Conservation (phyloP, 1,284 basidiomycete genomes). For the Moesziomyces sp. region DNA sequence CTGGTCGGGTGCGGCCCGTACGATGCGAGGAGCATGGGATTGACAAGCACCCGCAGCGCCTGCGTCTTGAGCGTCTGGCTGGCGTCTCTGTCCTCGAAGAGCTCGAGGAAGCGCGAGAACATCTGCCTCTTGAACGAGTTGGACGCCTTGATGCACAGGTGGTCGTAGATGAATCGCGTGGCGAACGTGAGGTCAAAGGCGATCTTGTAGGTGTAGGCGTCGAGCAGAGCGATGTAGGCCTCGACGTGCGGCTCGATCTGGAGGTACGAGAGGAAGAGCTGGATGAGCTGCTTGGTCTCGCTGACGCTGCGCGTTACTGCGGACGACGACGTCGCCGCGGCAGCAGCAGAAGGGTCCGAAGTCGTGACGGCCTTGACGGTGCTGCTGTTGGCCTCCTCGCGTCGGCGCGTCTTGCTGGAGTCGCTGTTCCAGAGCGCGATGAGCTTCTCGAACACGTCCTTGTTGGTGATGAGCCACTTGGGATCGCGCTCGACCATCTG, state of each 20-base stretch:
- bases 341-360: slow-evolving; percentile 5
- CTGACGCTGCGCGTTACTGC: slow-evolving; percentile 53
- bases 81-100: slow-evolving; percentile 79
- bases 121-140: slow-evolving; percentile 81
- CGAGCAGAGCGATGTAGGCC: slow-evolving; percentile 86
- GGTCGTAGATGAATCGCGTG: slow-evolving; percentile 88
- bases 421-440: slow-evolving; percentile 67
- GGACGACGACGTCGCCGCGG: slow-evolving; percentile 2
- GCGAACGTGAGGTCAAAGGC: slow-evolving; percentile 84
- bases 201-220: slow-evolving; percentile 82
- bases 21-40: slow-evolving; percentile 85
- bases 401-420: slow-evolving; percentile 47
- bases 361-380: slow-evolving; percentile 34
- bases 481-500: slow-evolving; percentile 79
- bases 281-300: slow-evolving; percentile 82
- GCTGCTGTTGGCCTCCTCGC: slow-evolving; percentile 49
- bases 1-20: slow-evolving; percentile 68
- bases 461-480: slow-evolving; percentile 74
- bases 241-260: slow-evolving; percentile 82
- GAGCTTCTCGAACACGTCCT: slow-evolving; percentile 64
- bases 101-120: slow-evolving; percentile 83
- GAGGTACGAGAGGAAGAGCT: slow-evolving; percentile 66
- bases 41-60: slow-evolving; percentile 86
- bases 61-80: slow-evolving; percentile 84
- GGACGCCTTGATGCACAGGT: slow-evolving; percentile 76